Conservation (phyloP, 2,329 filamentous ascomycete genomes). For the Akanthomyces dipterigenus region DNA sequence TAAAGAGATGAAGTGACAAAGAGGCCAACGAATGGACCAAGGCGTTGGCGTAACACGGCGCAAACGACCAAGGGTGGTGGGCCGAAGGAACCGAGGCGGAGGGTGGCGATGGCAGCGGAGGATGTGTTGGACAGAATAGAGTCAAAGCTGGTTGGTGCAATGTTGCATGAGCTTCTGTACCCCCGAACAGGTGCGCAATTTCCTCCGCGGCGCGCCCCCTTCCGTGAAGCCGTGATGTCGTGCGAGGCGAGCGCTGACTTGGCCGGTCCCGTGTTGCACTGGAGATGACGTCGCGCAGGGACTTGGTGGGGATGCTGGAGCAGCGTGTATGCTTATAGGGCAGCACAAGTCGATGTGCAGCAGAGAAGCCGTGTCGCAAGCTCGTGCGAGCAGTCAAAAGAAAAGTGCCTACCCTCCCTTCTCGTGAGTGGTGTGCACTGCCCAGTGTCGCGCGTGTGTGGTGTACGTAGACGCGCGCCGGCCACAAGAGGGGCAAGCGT, state of each 20-base stretch:
- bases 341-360: too few species aligned
- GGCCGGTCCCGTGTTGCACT: neutral
- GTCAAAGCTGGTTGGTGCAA: neutral
- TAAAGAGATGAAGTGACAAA: too few species aligned
- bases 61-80: neutral
- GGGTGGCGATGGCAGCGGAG: neutral
- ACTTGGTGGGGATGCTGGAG: neutral
- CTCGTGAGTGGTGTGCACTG: too few species aligned
- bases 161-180: neutral
- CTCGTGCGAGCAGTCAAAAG: too few species aligned
- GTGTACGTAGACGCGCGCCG: too few species aligned
- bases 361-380: too few species aligned
- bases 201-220: neutral
- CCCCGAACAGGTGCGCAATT: neutral
- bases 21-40: neutral
- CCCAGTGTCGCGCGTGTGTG: too few species aligned
- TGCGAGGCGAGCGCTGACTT: neutral
- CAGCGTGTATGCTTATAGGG: too few species aligned
- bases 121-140: neutral
- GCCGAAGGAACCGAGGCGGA: neutral
- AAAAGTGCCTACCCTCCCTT: too few species aligned
- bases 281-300: neutral
- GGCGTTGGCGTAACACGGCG: neutral
- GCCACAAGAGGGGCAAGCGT: too few species aligned
- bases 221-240: neutral